Percentiles rank a stretch among this genome's conserved stretches.
Conservation (phyloP, 2,329 filamentous ascomycete genomes). For the Biscogniauxia marginata region DNA sequence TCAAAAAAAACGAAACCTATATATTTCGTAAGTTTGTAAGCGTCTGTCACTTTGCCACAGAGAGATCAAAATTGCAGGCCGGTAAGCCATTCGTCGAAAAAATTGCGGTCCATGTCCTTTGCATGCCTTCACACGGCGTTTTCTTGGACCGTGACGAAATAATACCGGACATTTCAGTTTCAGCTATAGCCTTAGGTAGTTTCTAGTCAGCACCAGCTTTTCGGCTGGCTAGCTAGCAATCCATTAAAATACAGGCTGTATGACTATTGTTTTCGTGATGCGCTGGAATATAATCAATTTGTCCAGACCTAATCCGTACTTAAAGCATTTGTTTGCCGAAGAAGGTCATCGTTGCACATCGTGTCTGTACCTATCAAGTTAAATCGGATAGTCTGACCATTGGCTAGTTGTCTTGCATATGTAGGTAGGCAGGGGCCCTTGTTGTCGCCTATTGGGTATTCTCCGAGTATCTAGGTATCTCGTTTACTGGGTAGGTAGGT, state of each 20-base stretch:
- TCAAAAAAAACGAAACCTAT: constrained; percentile 49
- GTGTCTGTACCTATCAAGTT: not conserved
- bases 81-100: constrained; percentile 11
- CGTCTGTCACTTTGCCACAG: constrained; percentile 78
- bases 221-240: not conserved
- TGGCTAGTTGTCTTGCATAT: not conserved
- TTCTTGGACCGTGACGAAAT: not conserved
- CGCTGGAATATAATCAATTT: too few relatives aligned
- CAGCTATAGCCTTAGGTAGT: not conserved
- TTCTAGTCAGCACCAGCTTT: not conserved
- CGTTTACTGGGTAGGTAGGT: not conserved
- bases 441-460: not conserved
- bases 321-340: too few relatives aligned
- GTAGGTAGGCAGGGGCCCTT: not conserved
- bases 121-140: not conserved
- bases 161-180: not conserved
- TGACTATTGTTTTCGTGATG: too few relatives aligned
- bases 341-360: not conserved
- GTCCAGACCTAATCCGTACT: too few relatives aligned
- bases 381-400: not conserved
- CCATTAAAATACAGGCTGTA: too few relatives aligned
- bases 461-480: not conserved
- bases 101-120: constrained; percentile 22
- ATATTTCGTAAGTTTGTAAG: constrained; percentile 54
- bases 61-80: constrained; percentile 63